These are phyloP conservation scores for Mycena olivaceomarginata DNA, from an alignment of 768 basidiomycete species.

Conservation along the genomic window DNA sequence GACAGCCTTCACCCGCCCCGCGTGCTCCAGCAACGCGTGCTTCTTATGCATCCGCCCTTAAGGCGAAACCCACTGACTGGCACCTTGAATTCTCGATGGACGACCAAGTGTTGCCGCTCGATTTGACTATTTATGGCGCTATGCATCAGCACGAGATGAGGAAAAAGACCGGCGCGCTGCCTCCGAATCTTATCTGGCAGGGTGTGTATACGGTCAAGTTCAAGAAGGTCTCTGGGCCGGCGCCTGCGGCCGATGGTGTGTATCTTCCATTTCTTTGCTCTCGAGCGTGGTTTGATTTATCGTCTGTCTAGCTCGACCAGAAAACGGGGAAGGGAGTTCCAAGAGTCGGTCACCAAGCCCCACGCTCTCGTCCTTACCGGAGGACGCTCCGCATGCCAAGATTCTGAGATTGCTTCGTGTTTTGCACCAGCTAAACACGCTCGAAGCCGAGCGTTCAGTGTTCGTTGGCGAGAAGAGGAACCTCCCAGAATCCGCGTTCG, in stretches of 20 bases:
- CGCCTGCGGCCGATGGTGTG: slow-evolving; percentile 78
- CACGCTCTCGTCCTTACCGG: slow-evolving; percentile 85
- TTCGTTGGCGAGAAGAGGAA: slow-evolving; percentile 72
- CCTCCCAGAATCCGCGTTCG: slow-evolving; percentile 89
- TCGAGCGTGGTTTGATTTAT: background rate
- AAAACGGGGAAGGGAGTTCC: slow-evolving; percentile 63
- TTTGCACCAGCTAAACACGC: slow-evolving; percentile 86
- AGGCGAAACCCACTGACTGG: slow-evolving; percentile 96
- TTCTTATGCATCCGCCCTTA: slow-evolving; percentile 96
- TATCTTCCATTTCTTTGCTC: slow-evolving; percentile 13
- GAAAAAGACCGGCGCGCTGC: slow-evolving; percentile 79
- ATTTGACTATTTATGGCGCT: slow-evolving; percentile 97
- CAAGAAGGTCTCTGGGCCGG: slow-evolving; percentile 93
- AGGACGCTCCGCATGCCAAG: slow-evolving; percentile 91
- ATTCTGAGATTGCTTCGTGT: slow-evolving; percentile 94
- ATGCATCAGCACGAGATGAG: slow-evolving; percentile 94
- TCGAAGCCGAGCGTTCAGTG: slow-evolving; percentile 78
- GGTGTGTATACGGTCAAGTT: slow-evolving; percentile 94
- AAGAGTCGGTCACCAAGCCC: slow-evolving; percentile 80
- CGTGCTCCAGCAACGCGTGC: slow-evolving; percentile 61
- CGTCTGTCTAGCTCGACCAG: slow-evolving; percentile 57
- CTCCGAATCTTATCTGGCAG: slow-evolving; percentile 90
- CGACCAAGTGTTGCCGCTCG: slow-evolving; percentile 87
- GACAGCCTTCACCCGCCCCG: slow-evolving; percentile 53
- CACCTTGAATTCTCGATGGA: slow-evolving; percentile 98